Evolutionary conservation across 2,329 filamentous ascomycete genomes (phyloP).

Genomic region (Colletotrichum falcatum): DNA sequence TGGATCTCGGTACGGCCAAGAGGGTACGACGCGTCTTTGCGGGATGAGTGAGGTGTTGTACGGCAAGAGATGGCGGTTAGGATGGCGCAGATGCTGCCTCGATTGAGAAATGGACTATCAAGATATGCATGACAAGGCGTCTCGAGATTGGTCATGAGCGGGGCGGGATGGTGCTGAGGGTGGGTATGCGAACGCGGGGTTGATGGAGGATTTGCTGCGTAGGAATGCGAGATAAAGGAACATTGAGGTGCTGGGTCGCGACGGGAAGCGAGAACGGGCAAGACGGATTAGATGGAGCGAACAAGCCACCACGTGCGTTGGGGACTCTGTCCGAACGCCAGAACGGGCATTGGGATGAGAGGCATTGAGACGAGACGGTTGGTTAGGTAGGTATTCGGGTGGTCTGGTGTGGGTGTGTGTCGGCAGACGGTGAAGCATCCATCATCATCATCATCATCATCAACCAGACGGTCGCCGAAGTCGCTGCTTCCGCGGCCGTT

Average conservation of each 20-base stretch:
- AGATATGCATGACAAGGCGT: conserved; percentile 35
- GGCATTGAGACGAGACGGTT: too few relatives aligned
- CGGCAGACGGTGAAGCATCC: background rate
- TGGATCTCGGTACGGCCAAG: background rate
- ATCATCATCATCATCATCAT: background rate
- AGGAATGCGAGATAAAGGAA: background rate
- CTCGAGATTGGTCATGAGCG: conserved; percentile 24
- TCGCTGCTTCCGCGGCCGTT: background rate
- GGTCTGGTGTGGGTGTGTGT: background rate
- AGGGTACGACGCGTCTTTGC: background rate
- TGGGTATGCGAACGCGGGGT: background rate
- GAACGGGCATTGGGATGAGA: too few relatives aligned
- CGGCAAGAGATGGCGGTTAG: conserved; percentile 5
- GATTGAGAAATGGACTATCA: conserved; percentile 36
- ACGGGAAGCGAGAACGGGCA: background rate
- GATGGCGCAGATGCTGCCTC: conserved; percentile 33
- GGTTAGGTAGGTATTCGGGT: background rate
- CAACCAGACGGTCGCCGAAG: background rate
- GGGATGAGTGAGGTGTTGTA: conserved; percentile 6
- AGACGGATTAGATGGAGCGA: background rate
- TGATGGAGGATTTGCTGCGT: background rate
- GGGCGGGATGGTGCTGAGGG: background rate
- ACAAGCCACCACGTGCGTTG: background rate
- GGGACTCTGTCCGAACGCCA: background rate
- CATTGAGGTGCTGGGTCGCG: conserved; percentile 1